These are phyloP conservation scores for Camelina neglecta DNA, from an alignment of 345 rosid species.

Conservation along the genomic window DNA sequence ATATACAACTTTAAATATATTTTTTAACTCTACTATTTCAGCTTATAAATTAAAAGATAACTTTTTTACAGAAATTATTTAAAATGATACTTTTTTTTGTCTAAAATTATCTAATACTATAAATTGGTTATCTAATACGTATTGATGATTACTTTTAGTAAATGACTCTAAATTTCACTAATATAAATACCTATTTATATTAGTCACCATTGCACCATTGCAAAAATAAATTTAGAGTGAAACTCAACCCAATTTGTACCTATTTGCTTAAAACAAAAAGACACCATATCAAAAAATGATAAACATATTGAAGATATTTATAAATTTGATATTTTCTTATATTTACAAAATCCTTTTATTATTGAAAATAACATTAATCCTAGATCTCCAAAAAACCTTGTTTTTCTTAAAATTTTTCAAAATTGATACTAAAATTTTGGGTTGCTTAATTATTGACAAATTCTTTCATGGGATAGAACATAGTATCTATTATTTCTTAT, in stretches of 20 bases:
- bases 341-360: not conserved
- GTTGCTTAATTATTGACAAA: too few species aligned
- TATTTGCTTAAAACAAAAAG: not conserved
- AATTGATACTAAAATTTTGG: too few species aligned
- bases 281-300: not conserved
- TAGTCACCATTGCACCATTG: too few species aligned
- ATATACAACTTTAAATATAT: too few species aligned
- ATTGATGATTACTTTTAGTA: not conserved
- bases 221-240: too few species aligned
- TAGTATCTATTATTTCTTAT: not conserved
- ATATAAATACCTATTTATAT: too few species aligned
- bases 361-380: not conserved
- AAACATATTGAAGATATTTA: too few species aligned
- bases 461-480: not conserved
- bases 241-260: not conserved
- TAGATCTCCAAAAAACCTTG: not conserved
- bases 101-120: not conserved
- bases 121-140: not conserved
- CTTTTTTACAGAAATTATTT: too few species aligned
- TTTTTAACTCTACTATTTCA: too few species aligned
- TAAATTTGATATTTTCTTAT: not conserved
- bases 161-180: not conserved
- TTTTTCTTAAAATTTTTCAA: too few species aligned
- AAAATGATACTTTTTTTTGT: too few species aligned
- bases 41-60: too few species aligned